Percentiles rank a stretch among this genome's conserved stretches.
Conservation (phyloP, 1,284 basidiomycete species). For the Sanghuangporus sanghuang region DNA sequence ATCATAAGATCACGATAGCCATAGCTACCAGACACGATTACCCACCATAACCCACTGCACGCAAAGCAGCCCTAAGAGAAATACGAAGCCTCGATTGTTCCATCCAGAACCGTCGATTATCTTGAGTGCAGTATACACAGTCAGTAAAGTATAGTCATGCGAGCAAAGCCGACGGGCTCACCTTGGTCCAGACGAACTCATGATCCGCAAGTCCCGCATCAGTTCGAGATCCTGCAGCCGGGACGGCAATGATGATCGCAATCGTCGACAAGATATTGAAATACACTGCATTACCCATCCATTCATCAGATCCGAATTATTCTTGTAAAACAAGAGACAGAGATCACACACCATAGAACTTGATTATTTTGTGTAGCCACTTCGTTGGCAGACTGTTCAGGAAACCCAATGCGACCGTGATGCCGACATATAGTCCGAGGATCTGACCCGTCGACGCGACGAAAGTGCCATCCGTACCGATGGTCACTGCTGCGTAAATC, state of each 20-base stretch:
- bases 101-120: conserved; percentile 21
- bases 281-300: conserved; percentile 7
- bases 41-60: conserved; percentile 23
- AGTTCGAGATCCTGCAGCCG: conserved; percentile 9
- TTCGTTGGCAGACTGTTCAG: conserved; percentile 21
- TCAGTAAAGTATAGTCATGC: neutral
- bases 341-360: conserved; percentile 14
- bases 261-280: conserved; percentile 19
- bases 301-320: neutral
- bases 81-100: conserved; percentile 20
- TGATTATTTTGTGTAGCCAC: conserved; percentile 16
- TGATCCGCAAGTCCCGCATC: conserved; percentile 13
- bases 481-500: conserved; percentile 23
- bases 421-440: conserved; percentile 20
- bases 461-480: conserved; percentile 20
- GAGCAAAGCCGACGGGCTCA: neutral
- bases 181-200: conserved; percentile 20
- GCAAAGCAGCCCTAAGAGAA: conserved; percentile 22
- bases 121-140: conserved; percentile 1
- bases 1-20: neutral
- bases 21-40: neutral
- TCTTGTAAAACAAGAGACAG: no score
- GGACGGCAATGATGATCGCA: conserved; percentile 20
- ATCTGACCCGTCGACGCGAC: conserved; percentile 19
- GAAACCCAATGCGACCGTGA: conserved; percentile 19